Evolutionary conservation across 768 basidiomycete genomes (phyloP).

Genomic region (Punctularia strigosozonata): DNA sequence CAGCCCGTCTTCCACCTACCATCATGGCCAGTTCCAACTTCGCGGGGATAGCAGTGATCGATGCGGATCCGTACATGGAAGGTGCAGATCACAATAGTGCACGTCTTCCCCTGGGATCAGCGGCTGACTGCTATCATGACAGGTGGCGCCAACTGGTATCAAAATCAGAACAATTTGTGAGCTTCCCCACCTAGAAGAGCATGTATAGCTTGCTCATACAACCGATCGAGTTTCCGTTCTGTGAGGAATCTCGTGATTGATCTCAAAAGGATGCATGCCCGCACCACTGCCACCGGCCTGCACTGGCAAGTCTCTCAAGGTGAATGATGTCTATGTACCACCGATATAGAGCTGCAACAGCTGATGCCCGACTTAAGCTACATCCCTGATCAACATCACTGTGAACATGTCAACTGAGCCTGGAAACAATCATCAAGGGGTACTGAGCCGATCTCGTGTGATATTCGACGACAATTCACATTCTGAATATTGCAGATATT

Average conservation of each 20-base stretch:
- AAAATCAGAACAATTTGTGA: slow-evolving; percentile 65
- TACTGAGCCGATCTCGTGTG: too few species aligned
- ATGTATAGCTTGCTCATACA: too few species aligned
- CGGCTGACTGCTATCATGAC: slow-evolving; percentile 62
- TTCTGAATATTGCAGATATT: too few species aligned
- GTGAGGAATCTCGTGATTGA: slow-evolving; percentile 71
- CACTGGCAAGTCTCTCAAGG: slow-evolving; percentile 86
- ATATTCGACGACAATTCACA: too few species aligned
- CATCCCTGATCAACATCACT: slow-evolving; percentile 61
- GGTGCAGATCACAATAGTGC: too few species aligned
- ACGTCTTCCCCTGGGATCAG: too few species aligned
- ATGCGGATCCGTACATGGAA: too few species aligned
- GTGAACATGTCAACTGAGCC: slow-evolving; percentile 57
- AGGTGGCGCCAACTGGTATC: slow-evolving; percentile 49
- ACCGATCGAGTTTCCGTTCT: slow-evolving; percentile 58
- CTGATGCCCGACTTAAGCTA: too few species aligned
- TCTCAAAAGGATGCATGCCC: slow-evolving; percentile 41
- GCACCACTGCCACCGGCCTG: slow-evolving; percentile 48
- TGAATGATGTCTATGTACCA: too few species aligned
- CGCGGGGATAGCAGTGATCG: slow-evolving; percentile 61
- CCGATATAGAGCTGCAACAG: too few species aligned
- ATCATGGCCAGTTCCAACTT: slow-evolving; percentile 55
- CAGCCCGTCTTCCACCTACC: too few species aligned
- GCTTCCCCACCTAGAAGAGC: too few species aligned
- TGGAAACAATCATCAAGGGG: slow-evolving; percentile 60